Conservation (phyloP, 129 eudicot species). For the Saposhnikovia divaricata region DNA sequence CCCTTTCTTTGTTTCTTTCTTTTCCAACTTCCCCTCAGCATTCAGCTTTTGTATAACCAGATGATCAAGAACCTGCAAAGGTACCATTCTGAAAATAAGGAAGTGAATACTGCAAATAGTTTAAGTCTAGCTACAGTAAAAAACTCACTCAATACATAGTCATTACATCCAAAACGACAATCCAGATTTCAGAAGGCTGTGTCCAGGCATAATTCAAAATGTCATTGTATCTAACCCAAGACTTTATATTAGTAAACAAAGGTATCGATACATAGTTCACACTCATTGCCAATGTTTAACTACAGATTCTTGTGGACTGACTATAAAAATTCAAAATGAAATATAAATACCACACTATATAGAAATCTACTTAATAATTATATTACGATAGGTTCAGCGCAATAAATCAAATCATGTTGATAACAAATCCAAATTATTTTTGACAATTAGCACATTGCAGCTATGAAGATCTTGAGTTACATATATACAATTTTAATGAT, state of each 20-base stretch:
- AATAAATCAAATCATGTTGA: too few species aligned
- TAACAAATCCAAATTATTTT: too few species aligned
- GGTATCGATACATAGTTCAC: neutral
- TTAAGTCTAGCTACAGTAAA: neutral
- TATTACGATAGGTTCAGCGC: too few species aligned
- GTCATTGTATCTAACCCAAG: neutral
- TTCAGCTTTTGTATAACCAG: constrained; percentile 93
- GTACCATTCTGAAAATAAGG: constrained; percentile 1
- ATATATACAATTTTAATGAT: too few species aligned
- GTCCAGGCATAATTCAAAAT: neutral
- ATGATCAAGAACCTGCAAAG: constrained; percentile 86
- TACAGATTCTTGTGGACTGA: neutral
- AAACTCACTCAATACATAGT: neutral
- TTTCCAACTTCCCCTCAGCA: constrained; percentile 97
- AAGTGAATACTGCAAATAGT: neutral
- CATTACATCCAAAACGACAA: neutral
- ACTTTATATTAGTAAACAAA: neutral
- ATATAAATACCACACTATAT: too few species aligned
- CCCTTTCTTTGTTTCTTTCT: constrained; percentile 89
- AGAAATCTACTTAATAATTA: too few species aligned
- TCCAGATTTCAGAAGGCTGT: neutral
- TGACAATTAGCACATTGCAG: too few species aligned
- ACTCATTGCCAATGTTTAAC: neutral
- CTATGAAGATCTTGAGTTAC: too few species aligned
- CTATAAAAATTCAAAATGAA: neutral